phyloP scores from a whole-genome alignment of 2,329 filamentous ascomycete genomes.

The Microcyclospora pomicola region DNA sequence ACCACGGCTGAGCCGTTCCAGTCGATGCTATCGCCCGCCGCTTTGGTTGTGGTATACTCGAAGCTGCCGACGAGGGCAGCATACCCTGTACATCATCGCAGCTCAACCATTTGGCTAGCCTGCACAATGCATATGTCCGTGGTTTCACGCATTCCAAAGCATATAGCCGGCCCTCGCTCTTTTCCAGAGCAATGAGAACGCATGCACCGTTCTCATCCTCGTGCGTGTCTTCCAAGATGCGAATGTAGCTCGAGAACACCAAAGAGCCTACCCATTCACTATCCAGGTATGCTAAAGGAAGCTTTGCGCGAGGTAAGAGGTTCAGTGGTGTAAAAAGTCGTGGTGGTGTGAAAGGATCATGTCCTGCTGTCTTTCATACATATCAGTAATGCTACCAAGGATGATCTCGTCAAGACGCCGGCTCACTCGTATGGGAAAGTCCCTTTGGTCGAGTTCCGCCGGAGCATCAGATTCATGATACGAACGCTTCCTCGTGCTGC shows the following conservation, averaged over 20 bases:
- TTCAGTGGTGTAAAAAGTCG: conserved; percentile 17
- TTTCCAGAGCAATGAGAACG: conserved; percentile 48
- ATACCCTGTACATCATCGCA: conserved; percentile 35
- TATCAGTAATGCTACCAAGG: too few relatives aligned
- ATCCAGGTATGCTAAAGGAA: conserved; percentile 50
- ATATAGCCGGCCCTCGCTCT: conserved; percentile 41
- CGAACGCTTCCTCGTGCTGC: too few relatives aligned
- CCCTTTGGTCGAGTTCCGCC: too few relatives aligned
- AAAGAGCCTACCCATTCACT: conserved; percentile 21
- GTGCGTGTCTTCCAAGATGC: conserved; percentile 46
- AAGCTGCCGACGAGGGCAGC: too few relatives aligned
- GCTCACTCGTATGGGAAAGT: too few relatives aligned
- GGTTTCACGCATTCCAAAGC: conserved; percentile 51
- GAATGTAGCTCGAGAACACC: conserved; percentile 47
- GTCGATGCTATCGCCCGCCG: conserved; percentile 5
- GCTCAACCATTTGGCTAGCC: conserved; percentile 53
- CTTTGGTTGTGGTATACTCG: conserved; percentile 8
- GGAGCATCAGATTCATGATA: too few relatives aligned
- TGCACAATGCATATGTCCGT: conserved; percentile 53
- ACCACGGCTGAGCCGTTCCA: conserved; percentile 12
- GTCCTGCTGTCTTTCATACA: too few relatives aligned
- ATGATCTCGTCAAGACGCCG: too few relatives aligned
- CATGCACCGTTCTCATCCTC: conserved; percentile 32
- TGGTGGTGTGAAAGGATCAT: conserved; percentile 13
- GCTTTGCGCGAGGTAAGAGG: conserved; percentile 45